Percentiles rank a stretch among this genome's conserved stretches.
phyloP scores from a whole-genome alignment of 306 rosid species.

The Senna tora region DNA sequence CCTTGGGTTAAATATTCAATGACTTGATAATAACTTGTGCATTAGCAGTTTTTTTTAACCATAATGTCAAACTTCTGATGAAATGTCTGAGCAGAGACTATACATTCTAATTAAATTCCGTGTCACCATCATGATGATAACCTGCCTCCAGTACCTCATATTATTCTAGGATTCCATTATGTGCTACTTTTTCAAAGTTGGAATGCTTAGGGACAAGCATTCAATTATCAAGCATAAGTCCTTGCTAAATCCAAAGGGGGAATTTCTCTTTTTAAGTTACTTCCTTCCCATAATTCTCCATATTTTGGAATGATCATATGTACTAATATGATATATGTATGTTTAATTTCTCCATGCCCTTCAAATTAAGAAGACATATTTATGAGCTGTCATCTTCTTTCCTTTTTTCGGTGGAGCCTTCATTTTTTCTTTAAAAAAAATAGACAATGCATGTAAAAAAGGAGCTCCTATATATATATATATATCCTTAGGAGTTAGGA shows the following conservation, averaged over 20 bases:
- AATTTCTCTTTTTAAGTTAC: slow-evolving; percentile 13
- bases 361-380: background rate
- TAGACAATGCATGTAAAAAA: background rate
- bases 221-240: slow-evolving; percentile 17
- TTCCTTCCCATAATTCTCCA: background rate
- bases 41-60: slow-evolving; percentile 17
- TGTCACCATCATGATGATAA: slow-evolving; percentile 46
- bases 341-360: background rate
- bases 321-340: background rate
- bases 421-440: background rate
- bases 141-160: slow-evolving; percentile 33
- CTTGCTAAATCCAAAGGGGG: slow-evolving; percentile 22
- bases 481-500: too few species aligned
- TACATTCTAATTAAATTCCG: slow-evolving; percentile 27
- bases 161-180: slow-evolving; percentile 31
- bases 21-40: slow-evolving; percentile 15
- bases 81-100: slow-evolving; percentile 27
- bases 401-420: background rate
- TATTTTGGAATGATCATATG: background rate
- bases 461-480: too few species aligned
- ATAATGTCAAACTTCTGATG: slow-evolving; percentile 1
- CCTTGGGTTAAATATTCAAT: slow-evolving; percentile 34
- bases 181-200: slow-evolving; percentile 25
- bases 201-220: slow-evolving; percentile 21
- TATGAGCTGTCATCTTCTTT: background rate